Base-by-base conservation (phyloP, 2,329 filamentous ascomycete species). In the Aspergillus pseudoviridinutans region DNA sequence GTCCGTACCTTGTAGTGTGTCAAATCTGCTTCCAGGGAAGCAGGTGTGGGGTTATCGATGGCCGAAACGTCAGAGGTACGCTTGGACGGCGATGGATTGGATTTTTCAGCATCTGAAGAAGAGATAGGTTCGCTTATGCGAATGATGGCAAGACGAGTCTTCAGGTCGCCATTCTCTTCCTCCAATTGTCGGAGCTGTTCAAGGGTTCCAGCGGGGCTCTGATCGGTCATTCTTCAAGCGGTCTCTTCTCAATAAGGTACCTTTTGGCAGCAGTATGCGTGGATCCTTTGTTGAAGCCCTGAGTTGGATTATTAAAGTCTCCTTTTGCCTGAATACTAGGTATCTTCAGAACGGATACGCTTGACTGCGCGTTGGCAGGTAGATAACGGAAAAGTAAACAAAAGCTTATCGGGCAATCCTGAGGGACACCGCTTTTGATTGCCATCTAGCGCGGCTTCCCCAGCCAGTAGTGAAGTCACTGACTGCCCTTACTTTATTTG, bases 1-100 rank as follows among this genome's bases (percentile, higher is more conserved):
- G 24, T 25, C 42, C 59, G 28, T 70, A 84, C 84, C 71, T 90
- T 91, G 79, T 97, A 97, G 75, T 97, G 92, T 29, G 83, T 81
- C 28, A 97, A 81, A 74, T 97, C 93, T 28, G 90, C 90, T 62
- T 90, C 87, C 7, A 97, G 81, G 20, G 88, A 88, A 17, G 88
- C 84, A 0, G 92, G 91, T 9, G 87, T 90, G 20, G 86, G 84
- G 59, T 83, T 85, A 63, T 88, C 86, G 60, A 86, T 81, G 25
- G 83, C 81, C 35, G 89, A 91, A 50, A 86, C 85, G 74, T 94
- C 90, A 3, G 91, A 95, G 32, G 81, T 86, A 61, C 88, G 82
- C 59, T 83, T 82, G 14, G 71, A 73, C 4, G 73, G 73, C 3
- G 73, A 73, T 6, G 64, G 57, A 17, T 57, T 58, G 12, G 61